Evolutionary conservation across 345 rosid genomes (phyloP).

Genomic region (Clarkia xantiana): DNA sequence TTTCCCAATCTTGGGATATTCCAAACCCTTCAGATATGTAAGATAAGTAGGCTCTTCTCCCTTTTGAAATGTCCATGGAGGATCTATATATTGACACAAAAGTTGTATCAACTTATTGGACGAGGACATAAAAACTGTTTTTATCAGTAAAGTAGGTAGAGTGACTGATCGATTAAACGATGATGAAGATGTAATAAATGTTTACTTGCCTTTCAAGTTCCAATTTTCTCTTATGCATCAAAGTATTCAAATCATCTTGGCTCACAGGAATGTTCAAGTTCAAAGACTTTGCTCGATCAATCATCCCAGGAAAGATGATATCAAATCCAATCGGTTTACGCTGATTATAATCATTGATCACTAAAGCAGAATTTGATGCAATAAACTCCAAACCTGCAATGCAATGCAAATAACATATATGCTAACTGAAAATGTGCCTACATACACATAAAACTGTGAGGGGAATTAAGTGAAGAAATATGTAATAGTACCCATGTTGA

Average conservation of each 20-base stretch:
- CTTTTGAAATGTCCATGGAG: slow-evolving; percentile 19
- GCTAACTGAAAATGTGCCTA: too few relatives aligned
- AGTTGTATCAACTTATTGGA: too few relatives aligned
- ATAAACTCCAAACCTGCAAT: slow-evolving; percentile 56
- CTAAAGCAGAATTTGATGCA: slow-evolving; percentile 38
- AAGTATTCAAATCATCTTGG: slow-evolving; percentile 24
- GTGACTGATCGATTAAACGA: too few relatives aligned
- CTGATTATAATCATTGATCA: slow-evolving; percentile 43
- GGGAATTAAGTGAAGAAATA: too few relatives aligned
- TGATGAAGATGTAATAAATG: too few relatives aligned
- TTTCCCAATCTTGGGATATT: slow-evolving; percentile 41
- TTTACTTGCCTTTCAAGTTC: slow-evolving; percentile 63
- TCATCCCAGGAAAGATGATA: slow-evolving; percentile 70
- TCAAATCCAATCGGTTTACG: slow-evolving; percentile 59
- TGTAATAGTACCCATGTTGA: slow-evolving; percentile 54
- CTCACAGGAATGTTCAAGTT: slow-evolving; percentile 47
- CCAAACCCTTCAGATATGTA: slow-evolving; percentile 61
- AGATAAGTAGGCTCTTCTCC: too few relatives aligned
- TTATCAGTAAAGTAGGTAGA: too few relatives aligned
- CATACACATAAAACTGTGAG: too few relatives aligned
- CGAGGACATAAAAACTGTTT: too few relatives aligned
- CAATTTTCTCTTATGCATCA: slow-evolving; percentile 34
- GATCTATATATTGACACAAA: too few relatives aligned
- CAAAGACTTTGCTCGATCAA: too few relatives aligned
- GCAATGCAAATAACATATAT: background rate